These are phyloP conservation scores for Podaxis sp. DNA, from an alignment of 768 basidiomycete genomes.

Conservation along the genomic window DNA sequence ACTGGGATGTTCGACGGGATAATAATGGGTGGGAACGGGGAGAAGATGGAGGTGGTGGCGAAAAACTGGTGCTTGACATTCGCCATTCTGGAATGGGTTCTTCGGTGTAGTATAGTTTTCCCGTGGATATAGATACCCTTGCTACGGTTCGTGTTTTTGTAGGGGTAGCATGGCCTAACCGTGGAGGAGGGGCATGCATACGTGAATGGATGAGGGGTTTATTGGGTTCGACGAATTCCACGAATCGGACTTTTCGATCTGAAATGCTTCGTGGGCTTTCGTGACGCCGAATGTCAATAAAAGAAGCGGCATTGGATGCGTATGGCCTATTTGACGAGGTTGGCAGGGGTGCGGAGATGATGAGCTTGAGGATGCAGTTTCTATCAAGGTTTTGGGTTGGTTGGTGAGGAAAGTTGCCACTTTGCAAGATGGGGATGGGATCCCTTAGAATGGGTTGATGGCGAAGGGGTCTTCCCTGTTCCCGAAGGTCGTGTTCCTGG, in stretches of 20 bases:
- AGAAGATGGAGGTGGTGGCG: slow-evolving; percentile 4
- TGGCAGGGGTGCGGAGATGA: slow-evolving; percentile 9
- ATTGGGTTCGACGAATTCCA: not conserved
- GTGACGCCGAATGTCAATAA: not conserved
- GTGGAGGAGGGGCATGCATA: not conserved
- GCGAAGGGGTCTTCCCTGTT: slow-evolving; percentile 3
- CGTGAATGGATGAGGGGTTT: not conserved
- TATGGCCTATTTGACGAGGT: not conserved
- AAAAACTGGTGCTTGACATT: slow-evolving; percentile 1
- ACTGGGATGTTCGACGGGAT: not conserved
- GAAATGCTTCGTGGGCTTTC: not conserved
- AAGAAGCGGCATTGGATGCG: not conserved
- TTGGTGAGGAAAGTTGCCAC: not conserved
- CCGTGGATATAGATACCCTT: slow-evolving; percentile 5
- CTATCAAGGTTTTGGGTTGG: not conserved
- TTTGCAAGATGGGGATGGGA: slow-evolving; percentile 6
- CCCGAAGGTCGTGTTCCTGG: not conserved
- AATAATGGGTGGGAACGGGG: not conserved
- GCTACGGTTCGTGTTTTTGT: slow-evolving; percentile 4
- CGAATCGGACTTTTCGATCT: slow-evolving; percentile 4
- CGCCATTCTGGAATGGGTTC: slow-evolving; percentile 2
- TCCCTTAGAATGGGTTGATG: not conserved
- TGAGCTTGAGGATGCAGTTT: slow-evolving; percentile 6
- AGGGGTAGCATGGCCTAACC: not conserved
- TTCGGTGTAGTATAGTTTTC: slow-evolving; percentile 9